These are phyloP conservation scores for Orbilia quercus DNA, from an alignment of 2,329 filamentous ascomycete species.

Conservation along the genomic window DNA sequence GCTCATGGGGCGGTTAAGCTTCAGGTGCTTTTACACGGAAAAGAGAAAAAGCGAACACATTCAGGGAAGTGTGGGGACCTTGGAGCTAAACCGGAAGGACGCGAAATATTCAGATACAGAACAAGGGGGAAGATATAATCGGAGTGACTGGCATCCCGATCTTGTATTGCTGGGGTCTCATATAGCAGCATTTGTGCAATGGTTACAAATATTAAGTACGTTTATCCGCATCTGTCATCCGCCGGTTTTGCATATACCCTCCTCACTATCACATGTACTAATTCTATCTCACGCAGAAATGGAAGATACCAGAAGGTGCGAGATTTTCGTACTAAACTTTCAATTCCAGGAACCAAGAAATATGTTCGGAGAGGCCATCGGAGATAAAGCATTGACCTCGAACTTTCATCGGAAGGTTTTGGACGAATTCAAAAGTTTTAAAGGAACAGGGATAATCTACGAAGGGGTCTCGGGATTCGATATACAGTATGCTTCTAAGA, in stretches of 20 bases:
- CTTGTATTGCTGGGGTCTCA: slow-evolving; percentile 29
- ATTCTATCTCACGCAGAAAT: too few relatives aligned
- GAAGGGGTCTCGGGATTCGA: slow-evolving; percentile 2
- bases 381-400: neutral
- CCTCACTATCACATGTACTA: too few relatives aligned
- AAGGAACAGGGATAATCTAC: slow-evolving; percentile 24
- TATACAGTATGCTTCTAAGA: slow-evolving; percentile 1
- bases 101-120: neutral
- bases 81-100: slow-evolving; percentile 36
- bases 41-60: neutral
- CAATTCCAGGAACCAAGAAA: slow-evolving; percentile 7
- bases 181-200: slow-evolving; percentile 27
- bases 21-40: slow-evolving; percentile 35
- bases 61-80: slow-evolving; percentile 8
- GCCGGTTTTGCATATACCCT: too few relatives aligned
- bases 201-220: slow-evolving; percentile 41
- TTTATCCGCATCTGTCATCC: neutral
- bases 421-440: slow-evolving; percentile 23
- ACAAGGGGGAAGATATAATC: slow-evolving; percentile 5
- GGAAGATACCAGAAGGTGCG: slow-evolving; percentile 5
- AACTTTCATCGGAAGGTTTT: slow-evolving; percentile 18
- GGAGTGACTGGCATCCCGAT: slow-evolving; percentile 14
- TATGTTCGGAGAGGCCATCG: slow-evolving; percentile 23
- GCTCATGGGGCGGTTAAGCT: slow-evolving; percentile 29
- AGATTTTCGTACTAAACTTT: slow-evolving; percentile 29